A percentile compares a stretch with the other conserved stretches of the same genome.
Evolutionary conservation across 352 stramenopile species (phyloP).

Genomic region (Phytophthora boehmeriae): DNA sequence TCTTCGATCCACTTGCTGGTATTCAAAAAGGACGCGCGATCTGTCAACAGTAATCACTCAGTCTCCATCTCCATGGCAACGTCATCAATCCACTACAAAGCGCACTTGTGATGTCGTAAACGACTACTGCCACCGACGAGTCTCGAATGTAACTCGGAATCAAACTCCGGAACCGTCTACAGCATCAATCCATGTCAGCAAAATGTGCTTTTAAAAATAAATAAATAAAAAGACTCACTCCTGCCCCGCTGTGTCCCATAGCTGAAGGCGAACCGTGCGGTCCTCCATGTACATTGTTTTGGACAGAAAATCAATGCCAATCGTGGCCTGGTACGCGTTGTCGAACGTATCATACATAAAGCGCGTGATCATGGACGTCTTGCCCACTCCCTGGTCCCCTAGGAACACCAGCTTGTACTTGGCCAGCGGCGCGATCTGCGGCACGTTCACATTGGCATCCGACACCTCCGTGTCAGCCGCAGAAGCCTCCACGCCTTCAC

Average conservation of each 20-base stretch:
- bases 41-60: constrained; percentile 31
- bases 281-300: constrained; percentile 99
- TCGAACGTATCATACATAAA: constrained; percentile 99
- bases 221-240: constrained; percentile 63
- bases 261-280: constrained; percentile 97
- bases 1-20: constrained; percentile 99
- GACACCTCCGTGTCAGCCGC: constrained; percentile 12
- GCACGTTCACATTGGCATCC: constrained; percentile 56
- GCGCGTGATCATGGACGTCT: constrained; percentile 99
- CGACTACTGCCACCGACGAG: constrained; percentile 99
- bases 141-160: constrained; percentile 98
- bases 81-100: constrained; percentile 8
- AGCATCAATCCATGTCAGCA: background rate
- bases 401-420: constrained; percentile 97
- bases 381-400: constrained; percentile 98
- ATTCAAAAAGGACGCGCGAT: constrained; percentile 98
- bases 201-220: constrained; percentile 6
- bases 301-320: constrained; percentile 99
- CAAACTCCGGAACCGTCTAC: constrained; percentile 91
- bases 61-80: background rate
- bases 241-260: constrained; percentile 99
- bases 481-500: constrained; percentile 3
- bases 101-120: constrained; percentile 99
- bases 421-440: constrained; percentile 89
- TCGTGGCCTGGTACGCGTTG: constrained; percentile 98